Evolutionary conservation across 129 eudicot genomes (phyloP).

Genomic region (Flaveria robusta): DNA sequence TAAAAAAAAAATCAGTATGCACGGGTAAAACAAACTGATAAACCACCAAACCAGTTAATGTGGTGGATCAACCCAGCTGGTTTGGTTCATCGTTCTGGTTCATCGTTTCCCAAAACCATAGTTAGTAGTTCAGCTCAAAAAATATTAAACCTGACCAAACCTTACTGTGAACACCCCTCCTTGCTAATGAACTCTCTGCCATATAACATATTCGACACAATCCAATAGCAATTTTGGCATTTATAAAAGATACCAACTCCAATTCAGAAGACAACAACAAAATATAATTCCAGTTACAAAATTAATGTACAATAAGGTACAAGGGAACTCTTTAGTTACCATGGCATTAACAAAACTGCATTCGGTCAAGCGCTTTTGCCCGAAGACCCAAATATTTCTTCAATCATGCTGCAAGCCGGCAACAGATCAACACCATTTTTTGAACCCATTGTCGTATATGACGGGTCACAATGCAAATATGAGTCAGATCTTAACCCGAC

Average conservation of each 20-base stretch:
- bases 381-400: conserved; percentile 55
- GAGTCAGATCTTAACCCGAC: conserved; percentile 40
- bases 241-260: not conserved
- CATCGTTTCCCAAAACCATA: no score
- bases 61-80: no score
- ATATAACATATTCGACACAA: not conserved
- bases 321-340: not conserved
- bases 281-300: conserved; percentile 25
- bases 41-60: no score
- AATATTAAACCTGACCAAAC: no score
- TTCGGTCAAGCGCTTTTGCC: conserved; percentile 30
- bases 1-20: no score
- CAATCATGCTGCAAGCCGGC: conserved; percentile 60
- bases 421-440: conserved; percentile 47
- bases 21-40: no score
- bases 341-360: conserved; percentile 5
- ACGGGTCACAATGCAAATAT: conserved; percentile 48
- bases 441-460: conserved; percentile 33
- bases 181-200: not conserved
- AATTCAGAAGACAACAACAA: conserved; percentile 1
- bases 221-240: not conserved
- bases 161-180: no score
- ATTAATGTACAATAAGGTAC: conserved; percentile 34
- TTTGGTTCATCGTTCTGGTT: no score
- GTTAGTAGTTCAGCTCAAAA: no score